These are phyloP conservation scores for Camelina neglecta DNA, from an alignment of 345 rosid genomes.

Conservation along the genomic window DNA sequence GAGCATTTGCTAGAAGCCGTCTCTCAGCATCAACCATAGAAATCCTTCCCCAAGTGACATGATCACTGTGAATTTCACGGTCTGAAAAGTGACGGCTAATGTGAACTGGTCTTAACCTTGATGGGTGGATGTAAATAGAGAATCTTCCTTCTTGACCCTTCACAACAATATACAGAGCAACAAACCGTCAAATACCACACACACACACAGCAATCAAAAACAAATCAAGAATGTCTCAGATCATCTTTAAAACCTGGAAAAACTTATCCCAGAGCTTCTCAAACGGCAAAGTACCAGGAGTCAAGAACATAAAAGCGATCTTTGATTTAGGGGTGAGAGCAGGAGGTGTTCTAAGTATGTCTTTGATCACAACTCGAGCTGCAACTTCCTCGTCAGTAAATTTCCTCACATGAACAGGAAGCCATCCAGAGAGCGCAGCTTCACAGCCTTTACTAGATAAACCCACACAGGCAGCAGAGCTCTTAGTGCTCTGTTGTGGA, in stretches of 20 bases:
- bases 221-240: constrained; percentile 1
- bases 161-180: not conserved
- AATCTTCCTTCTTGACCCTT: constrained; percentile 89
- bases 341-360: constrained; percentile 67
- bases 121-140: constrained; percentile 81
- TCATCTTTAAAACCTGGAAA: constrained; percentile 53
- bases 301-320: constrained; percentile 94
- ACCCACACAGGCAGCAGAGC: constrained; percentile 59
- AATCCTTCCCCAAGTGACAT: constrained; percentile 96
- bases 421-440: constrained; percentile 73
- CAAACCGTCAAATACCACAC: constrained; percentile 12
- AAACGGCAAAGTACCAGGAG: constrained; percentile 83
- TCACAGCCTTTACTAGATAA: constrained; percentile 82
- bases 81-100: constrained; percentile 74
- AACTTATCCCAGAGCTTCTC: constrained; percentile 97
- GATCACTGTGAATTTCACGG: constrained; percentile 72
- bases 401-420: constrained; percentile 88
- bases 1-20: constrained; percentile 85
- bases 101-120: constrained; percentile 73
- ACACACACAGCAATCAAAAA: not conserved
- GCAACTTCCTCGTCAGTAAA: constrained; percentile 82
- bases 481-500: constrained; percentile 64
- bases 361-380: constrained; percentile 73
- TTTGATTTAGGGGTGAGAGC: constrained; percentile 58
- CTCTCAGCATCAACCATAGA: constrained; percentile 99